Evolutionary conservation across 2,329 filamentous ascomycete species (phyloP).

Genomic region (Pseudogymnoascus sp.): DNA sequence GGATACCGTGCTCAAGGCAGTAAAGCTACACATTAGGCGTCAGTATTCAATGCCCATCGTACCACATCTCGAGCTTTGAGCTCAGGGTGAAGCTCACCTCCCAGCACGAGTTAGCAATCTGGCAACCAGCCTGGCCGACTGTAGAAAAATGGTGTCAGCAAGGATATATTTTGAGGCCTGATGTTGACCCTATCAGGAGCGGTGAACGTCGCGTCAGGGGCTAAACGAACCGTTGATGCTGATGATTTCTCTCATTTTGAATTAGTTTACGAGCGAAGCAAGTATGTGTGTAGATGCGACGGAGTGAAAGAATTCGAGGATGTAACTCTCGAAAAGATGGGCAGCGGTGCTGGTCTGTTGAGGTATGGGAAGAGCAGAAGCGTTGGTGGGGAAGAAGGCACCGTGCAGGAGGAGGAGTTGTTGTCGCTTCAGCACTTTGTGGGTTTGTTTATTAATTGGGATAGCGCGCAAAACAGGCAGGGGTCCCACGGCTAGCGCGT

Average conservation of each 20-base stretch:
- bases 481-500: conserved; percentile 3
- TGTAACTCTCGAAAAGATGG: conserved; percentile 10
- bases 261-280: conserved; percentile 24
- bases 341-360: conserved; percentile 16
- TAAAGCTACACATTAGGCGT: conserved; percentile 65
- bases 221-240: conserved; percentile 83
- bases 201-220: conserved; percentile 31
- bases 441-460: conserved; percentile 14
- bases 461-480: conserved; percentile 10
- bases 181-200: conserved; percentile 33
- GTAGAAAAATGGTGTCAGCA: conserved; percentile 32
- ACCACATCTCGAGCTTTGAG: not conserved
- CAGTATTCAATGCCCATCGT: conserved; percentile 17
- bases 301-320: conserved; percentile 19
- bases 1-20: conserved; percentile 99
- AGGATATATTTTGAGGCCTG: conserved; percentile 20
- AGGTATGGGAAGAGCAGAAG: conserved; percentile 17
- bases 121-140: conserved; percentile 99
- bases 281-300: conserved; percentile 14
- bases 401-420: conserved; percentile 9
- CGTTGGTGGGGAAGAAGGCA: conserved; percentile 22
- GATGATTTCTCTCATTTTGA: conserved; percentile 97
- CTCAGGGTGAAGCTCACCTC: conserved; percentile 64
- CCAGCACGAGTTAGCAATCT: conserved; percentile 99
- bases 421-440: conserved; percentile 12